Evolutionary conservation across 164 flowering plant genomes (phyloP).

Genomic region (Berberis vulgaris): DNA sequence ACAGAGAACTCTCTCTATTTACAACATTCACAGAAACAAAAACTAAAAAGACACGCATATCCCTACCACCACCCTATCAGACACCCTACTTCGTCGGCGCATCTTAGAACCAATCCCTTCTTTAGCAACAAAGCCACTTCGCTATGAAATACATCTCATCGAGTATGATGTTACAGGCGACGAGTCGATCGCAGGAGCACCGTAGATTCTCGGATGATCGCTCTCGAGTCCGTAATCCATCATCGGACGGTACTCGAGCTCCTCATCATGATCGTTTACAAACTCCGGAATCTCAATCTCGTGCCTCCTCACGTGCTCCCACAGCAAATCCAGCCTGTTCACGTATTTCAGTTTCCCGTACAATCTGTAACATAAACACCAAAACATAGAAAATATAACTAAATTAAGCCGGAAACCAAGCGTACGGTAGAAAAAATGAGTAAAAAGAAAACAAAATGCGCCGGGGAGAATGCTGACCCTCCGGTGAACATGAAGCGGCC

Average conservation of each 20-base stretch:
- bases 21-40: no score
- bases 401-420: slow-evolving; percentile 3
- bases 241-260: slow-evolving; percentile 50
- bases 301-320: slow-evolving; percentile 51
- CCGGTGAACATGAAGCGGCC: slow-evolving; percentile 60
- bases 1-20: no score
- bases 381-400: background rate
- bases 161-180: slow-evolving; percentile 47
- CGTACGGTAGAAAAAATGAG: background rate
- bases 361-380: slow-evolving; percentile 27
- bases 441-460: background rate
- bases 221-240: slow-evolving; percentile 66
- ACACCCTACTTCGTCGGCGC: no score
- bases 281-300: slow-evolving; percentile 66
- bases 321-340: slow-evolving; percentile 51
- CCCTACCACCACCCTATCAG: no score
- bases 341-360: slow-evolving; percentile 60
- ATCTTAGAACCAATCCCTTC: no score
- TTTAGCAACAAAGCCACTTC: no score
- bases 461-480: slow-evolving; percentile 28
- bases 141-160: slow-evolving; percentile 53
- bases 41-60: no score
- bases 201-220: slow-evolving; percentile 44
- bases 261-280: slow-evolving; percentile 60
- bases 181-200: slow-evolving; percentile 29